phyloP scores from a whole-genome alignment of 2,329 filamentous ascomycete species.

The Ophiocordyceps camponoti-saundersi region DNA sequence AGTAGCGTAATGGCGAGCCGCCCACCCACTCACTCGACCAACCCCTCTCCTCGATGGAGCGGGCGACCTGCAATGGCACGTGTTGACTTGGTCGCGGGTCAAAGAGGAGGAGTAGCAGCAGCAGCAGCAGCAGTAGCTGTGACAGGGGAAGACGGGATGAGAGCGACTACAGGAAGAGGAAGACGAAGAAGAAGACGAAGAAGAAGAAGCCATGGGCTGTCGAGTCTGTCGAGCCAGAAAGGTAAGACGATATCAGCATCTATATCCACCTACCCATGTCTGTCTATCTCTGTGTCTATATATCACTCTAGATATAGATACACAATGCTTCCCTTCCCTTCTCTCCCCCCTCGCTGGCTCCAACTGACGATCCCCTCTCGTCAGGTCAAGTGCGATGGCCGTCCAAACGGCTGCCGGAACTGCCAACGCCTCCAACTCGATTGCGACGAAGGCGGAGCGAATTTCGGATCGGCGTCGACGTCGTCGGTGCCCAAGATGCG shows the following conservation, averaged over 20 bases:
- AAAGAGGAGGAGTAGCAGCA: too few species aligned
- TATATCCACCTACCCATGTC: too few species aligned
- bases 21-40: too few species aligned
- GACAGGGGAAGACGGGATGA: too few species aligned
- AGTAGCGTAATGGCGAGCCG: too few species aligned
- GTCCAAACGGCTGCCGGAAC: constrained; percentile 23
- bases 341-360: neutral
- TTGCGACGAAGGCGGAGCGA: constrained; percentile 11
- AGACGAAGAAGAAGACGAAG: neutral
- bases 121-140: too few species aligned
- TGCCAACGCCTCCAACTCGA: constrained; percentile 24
- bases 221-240: constrained; percentile 23
- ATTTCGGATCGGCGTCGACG: constrained; percentile 5
- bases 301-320: too few species aligned
- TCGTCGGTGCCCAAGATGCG: constrained; percentile 19
- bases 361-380: neutral
- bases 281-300: too few species aligned
- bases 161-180: neutral
- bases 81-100: too few species aligned
- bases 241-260: constrained; percentile 12
- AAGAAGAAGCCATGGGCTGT: constrained; percentile 16
- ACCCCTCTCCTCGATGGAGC: too few species aligned
- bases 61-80: too few species aligned
- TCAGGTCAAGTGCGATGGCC: constrained; percentile 24
- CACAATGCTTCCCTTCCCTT: too few species aligned